Evolutionary conservation across 371 early-diverging fungal species (phyloP).

Genomic region (Choanephora cucurbitarum): DNA sequence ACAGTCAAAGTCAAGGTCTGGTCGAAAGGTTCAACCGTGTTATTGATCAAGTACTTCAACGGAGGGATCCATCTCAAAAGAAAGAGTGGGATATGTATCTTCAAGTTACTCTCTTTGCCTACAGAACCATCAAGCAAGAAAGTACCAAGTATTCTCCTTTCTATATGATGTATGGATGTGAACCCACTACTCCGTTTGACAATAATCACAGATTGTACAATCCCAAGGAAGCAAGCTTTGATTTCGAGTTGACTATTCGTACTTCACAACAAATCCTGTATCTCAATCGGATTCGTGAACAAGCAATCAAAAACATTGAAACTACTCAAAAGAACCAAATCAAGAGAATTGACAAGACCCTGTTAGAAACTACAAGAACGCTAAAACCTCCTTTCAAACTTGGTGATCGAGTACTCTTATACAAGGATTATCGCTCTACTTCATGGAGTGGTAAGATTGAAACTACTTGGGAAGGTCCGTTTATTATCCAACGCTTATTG

Average conservation of each 20-base stretch:
- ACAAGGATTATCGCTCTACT: not conserved
- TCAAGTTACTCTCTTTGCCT: not conserved
- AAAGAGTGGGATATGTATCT: constrained; percentile 1
- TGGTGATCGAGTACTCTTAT: not conserved
- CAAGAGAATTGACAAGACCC: not conserved
- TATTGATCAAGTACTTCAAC: not conserved
- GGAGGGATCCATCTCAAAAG: not conserved
- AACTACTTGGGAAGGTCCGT: constrained; percentile 1
- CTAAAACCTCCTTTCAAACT: not conserved
- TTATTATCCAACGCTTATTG: not conserved
- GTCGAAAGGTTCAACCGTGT: constrained; percentile 5
- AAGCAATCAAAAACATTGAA: not conserved
- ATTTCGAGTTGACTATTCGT: not conserved
- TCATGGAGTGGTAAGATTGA: constrained; percentile 4
- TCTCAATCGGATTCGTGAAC: not conserved
- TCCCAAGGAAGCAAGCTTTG: constrained; percentile 1
- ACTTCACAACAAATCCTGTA: not conserved
- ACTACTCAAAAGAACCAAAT: not conserved
- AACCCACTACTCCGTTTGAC: not conserved
- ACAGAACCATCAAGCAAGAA: constrained; percentile 6
- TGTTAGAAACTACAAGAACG: not conserved
- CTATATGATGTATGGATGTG: not conserved
- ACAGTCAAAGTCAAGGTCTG: constrained; percentile 1
- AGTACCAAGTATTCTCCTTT: constrained; percentile 4
- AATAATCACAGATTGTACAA: not conserved